Evolutionary conservation across 2,329 filamentous ascomycete genomes (phyloP).

Genomic region (Aschersonia sp.): DNA sequence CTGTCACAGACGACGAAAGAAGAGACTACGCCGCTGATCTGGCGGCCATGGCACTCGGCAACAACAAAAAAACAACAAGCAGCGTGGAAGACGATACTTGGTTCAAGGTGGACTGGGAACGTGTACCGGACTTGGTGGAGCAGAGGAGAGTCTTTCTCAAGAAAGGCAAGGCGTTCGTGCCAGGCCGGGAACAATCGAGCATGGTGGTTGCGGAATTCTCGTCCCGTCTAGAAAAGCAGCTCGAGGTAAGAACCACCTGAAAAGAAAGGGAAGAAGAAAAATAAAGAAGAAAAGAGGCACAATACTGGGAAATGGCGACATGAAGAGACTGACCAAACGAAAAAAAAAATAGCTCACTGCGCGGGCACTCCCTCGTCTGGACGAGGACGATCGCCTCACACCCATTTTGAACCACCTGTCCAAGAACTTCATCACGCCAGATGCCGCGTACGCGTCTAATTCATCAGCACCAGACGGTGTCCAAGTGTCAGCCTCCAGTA

Average conservation of each 20-base stretch:
- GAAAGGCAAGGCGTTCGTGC: conserved; percentile 80
- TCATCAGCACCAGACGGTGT: conserved; percentile 51
- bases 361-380: conserved; percentile 78
- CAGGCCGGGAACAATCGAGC: conserved; percentile 69
- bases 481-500: conserved; percentile 61
- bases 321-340: neutral
- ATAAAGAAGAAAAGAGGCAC: neutral
- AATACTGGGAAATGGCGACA: neutral
- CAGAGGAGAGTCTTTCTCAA: conserved; percentile 60
- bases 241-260: conserved; percentile 47
- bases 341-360: conserved; percentile 53
- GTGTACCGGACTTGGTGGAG: conserved; percentile 82
- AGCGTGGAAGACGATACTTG: conserved; percentile 62
- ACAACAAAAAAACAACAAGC: conserved; percentile 14
- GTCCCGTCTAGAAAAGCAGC: conserved; percentile 58
- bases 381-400: conserved; percentile 84
- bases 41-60: conserved; percentile 26
- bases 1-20: conserved; percentile 66
- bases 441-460: conserved; percentile 57
- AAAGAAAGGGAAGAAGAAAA: neutral
- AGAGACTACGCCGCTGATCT: conserved; percentile 47
- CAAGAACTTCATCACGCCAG: conserved; percentile 88
- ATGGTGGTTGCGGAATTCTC: conserved; percentile 86
- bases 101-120: conserved; percentile 95
- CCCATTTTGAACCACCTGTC: conserved; percentile 63